These are phyloP conservation scores for Mayamaea pseudoterrestris DNA, from an alignment of 108 stramenopile species.

Conservation along the genomic window DNA sequence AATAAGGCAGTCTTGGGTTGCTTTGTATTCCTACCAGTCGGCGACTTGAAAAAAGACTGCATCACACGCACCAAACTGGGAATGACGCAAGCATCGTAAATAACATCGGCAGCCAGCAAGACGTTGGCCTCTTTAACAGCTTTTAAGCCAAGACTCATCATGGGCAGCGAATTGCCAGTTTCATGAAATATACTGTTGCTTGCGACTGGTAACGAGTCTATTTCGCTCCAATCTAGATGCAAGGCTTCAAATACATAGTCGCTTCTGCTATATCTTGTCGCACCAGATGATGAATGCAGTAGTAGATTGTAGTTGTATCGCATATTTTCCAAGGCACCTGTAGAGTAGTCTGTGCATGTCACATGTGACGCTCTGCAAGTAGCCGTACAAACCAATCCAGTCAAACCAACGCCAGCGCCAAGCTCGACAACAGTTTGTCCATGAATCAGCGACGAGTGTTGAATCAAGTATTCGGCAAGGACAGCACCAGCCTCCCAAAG, in stretches of 20 bases:
- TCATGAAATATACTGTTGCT: not conserved
- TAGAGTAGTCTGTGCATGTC: constrained; percentile 62
- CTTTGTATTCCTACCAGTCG: not conserved
- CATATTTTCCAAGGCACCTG: constrained; percentile 38
- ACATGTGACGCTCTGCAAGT: constrained; percentile 19
- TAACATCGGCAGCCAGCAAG: constrained; percentile 56
- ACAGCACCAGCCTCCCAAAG: constrained; percentile 67
- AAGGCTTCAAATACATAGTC: constrained; percentile 7
- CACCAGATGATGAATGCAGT: constrained; percentile 40
- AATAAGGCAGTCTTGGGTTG: not conserved
- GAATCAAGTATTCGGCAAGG: constrained; percentile 44
- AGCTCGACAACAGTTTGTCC: constrained; percentile 35
- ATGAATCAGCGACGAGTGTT: constrained; percentile 12
- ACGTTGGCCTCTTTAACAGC: constrained; percentile 24
- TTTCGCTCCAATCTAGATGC: constrained; percentile 44
- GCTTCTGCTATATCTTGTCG: not conserved
- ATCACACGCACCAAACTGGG: not conserved
- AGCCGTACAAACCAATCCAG: constrained; percentile 41
- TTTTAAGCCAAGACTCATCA: not conserved
- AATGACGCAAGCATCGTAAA: constrained; percentile 24
- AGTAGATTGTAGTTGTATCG: constrained; percentile 35
- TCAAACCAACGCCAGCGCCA: constrained; percentile 58
- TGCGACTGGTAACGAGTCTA: constrained; percentile 7
- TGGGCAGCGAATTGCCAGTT: not conserved
- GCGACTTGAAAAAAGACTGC: not conserved